phyloP scores from a whole-genome alignment of 2,329 filamentous ascomycete genomes.

The Lachnellula suecica region DNA sequence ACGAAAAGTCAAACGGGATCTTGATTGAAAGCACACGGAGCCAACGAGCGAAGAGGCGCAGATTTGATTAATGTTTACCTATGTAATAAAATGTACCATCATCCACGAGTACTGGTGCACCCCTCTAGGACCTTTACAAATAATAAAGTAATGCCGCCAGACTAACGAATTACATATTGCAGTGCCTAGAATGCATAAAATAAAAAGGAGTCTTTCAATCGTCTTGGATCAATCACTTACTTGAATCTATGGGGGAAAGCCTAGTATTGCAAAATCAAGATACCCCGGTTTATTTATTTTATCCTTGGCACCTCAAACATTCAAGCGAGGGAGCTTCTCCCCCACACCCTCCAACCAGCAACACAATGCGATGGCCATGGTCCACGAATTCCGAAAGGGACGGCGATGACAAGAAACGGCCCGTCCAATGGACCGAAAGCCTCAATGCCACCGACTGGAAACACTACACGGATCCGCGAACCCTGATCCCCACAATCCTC shows the following conservation, averaged over 20 bases:
- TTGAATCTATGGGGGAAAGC: too few relatives aligned
- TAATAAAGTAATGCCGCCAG: too few relatives aligned
- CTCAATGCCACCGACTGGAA: constrained; percentile 51
- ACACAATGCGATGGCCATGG: constrained; percentile 49
- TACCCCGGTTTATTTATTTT: too few relatives aligned
- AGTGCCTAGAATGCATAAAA: too few relatives aligned
- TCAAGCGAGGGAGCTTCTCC: constrained; percentile 3
- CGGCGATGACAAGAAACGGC: constrained; percentile 31
- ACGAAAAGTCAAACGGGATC: constrained; percentile 16
- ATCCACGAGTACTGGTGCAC: too few relatives aligned
- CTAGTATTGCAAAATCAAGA: too few relatives aligned
- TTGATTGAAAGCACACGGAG: constrained; percentile 23
- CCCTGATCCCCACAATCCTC: constrained; percentile 51
- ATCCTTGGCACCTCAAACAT: neutral
- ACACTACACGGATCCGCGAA: constrained; percentile 53
- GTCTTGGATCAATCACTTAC: too few relatives aligned
- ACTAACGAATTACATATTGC: too few relatives aligned
- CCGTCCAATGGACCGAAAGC: constrained; percentile 41
- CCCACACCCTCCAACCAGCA: constrained; percentile 9
- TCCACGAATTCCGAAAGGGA: constrained; percentile 33
- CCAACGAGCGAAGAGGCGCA: constrained; percentile 28
- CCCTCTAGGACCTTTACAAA: too few relatives aligned
- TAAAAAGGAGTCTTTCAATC: too few relatives aligned
- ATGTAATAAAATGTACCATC: too few relatives aligned
- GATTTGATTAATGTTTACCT: constrained; percentile 8